Evolutionary conservation across 2,329 filamentous ascomycete genomes (phyloP).

Genomic region (Sclerotinia minor): DNA sequence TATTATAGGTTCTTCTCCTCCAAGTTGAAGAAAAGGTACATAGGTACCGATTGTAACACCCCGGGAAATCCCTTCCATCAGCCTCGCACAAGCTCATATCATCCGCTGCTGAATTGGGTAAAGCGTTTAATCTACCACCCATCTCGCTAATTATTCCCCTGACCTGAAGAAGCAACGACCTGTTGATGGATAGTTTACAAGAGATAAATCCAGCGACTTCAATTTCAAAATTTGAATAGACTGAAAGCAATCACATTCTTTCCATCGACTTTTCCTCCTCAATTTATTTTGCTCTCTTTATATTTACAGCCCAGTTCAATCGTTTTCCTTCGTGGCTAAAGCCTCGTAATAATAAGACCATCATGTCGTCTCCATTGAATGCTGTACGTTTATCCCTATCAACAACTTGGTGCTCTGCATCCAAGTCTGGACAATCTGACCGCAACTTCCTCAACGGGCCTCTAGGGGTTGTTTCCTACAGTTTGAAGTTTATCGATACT

Average conservation of each 20-base stretch:
- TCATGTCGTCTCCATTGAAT: constrained; percentile 55
- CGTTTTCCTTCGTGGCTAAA: constrained; percentile 19
- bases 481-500: constrained; percentile 34
- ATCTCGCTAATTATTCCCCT: constrained; percentile 37
- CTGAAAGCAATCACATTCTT: background rate
- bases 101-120: constrained; percentile 22
- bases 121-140: constrained; percentile 18
- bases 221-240: constrained; percentile 22
- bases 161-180: constrained; percentile 35
- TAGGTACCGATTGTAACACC: background rate
- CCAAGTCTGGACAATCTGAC: constrained; percentile 39
- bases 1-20: background rate
- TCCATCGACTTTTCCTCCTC: constrained; percentile 21
- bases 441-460: constrained; percentile 36
- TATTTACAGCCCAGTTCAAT: background rate
- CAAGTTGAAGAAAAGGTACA: constrained; percentile 5
- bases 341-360: constrained; percentile 33
- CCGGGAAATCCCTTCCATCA: constrained; percentile 23
- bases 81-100: constrained; percentile 20
- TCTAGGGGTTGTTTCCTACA: constrained; percentile 35
- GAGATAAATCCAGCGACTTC: constrained; percentile 30
- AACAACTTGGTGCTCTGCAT: constrained; percentile 29
- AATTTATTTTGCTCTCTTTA: background rate
- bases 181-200: constrained; percentile 32
- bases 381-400: constrained; percentile 48